Base-by-base conservation (phyloP, 306 rosid genomes). In the Vigna hirtella region DNA sequence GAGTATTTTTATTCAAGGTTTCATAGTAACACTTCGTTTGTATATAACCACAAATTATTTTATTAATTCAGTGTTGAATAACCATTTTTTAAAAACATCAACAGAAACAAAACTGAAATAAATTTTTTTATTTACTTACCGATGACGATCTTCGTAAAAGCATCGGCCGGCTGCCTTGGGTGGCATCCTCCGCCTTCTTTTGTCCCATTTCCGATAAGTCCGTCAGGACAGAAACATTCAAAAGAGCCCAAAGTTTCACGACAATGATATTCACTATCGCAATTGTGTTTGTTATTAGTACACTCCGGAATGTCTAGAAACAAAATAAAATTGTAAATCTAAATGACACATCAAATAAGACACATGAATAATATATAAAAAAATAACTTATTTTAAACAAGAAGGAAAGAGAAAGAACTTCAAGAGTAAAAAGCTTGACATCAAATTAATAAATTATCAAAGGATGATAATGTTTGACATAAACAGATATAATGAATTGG, bases 281-380 rank as follows among this genome's bases (percentile, higher is more conserved):
- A 71, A 5, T 13, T 38, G 51, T 50, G 57, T 70, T 2, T 6
- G 0, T 13, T 9, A 12, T 0, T 40, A 7, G 12, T 16, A n/a
- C 83, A 79, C 26, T 79, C 78, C 6, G 26, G 1, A 4, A 79
- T 61, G 8, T 79, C 83, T 79, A 62, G 28, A 30, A 30, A 30
- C 14, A 42, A 59, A 59, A 1, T 11, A 2, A 30, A 30, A 30
- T 30, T 30, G 34, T 30, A 30, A 30, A 4, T 30, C 34, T 30
- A 30, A 30, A 30, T 30, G 4, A 28, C 32, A 2, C 28, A 24
- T 24, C 0, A 3, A 28, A 28, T 4, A 28, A 28, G 32, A 28
- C 32, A 28, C 0, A 0, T 3, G 32, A 28, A 28, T 28, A 28
- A 28, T 28, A 28, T 28, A 28, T 28, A 28, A 28, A 28, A 28